A percentile compares a stretch with the other conserved stretches of the same genome.
phyloP scores from a whole-genome alignment of 345 rosid species.

The Microthlaspi erraticum region DNA sequence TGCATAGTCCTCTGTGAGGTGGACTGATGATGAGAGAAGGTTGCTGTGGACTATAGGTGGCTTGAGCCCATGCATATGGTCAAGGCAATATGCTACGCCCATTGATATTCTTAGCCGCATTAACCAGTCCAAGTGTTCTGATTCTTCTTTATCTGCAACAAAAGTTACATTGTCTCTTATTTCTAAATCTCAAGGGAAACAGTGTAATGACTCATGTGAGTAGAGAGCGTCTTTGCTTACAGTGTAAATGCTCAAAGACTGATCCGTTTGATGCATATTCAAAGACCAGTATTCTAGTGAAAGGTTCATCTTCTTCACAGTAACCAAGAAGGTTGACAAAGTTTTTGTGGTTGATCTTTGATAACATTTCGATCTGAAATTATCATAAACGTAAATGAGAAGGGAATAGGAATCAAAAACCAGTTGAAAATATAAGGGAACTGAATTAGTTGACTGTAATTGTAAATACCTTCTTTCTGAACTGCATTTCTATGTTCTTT shows the following conservation, averaged over 20 bases:
- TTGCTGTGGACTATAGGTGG: conserved; percentile 66
- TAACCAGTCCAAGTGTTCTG: conserved; percentile 90
- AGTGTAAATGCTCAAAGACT: conserved; percentile 89
- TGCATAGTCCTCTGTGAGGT: conserved; percentile 91
- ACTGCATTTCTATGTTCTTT: conserved; percentile 65
- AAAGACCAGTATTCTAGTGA: conserved; percentile 95
- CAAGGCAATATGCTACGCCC: conserved; percentile 92
- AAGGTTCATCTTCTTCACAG: conserved; percentile 89
- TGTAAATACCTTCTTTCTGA: conserved; percentile 75
- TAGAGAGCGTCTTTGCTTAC: conserved; percentile 53
- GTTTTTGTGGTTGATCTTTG: conserved; percentile 93
- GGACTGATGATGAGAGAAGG: conserved; percentile 64
- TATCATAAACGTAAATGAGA: neutral
- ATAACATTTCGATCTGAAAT: conserved; percentile 76
- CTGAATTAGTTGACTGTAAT: neutral
- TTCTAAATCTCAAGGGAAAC: neutral
- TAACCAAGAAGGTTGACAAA: conserved; percentile 91
- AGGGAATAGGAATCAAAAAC: conserved; percentile 19
- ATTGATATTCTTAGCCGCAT: conserved; percentile 77
- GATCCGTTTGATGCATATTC: conserved; percentile 97
- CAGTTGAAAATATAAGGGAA: neutral
- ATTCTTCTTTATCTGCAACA: conserved; percentile 82
- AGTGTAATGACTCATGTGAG: conserved; percentile 2
- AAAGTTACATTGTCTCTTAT: neutral
- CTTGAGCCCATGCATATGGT: conserved; percentile 81